Evolutionary conservation across 2,329 filamentous ascomycete species (phyloP), one percentile per base, ranked within the genome.

Genomic region (Atkinsonella texensis): DNA sequence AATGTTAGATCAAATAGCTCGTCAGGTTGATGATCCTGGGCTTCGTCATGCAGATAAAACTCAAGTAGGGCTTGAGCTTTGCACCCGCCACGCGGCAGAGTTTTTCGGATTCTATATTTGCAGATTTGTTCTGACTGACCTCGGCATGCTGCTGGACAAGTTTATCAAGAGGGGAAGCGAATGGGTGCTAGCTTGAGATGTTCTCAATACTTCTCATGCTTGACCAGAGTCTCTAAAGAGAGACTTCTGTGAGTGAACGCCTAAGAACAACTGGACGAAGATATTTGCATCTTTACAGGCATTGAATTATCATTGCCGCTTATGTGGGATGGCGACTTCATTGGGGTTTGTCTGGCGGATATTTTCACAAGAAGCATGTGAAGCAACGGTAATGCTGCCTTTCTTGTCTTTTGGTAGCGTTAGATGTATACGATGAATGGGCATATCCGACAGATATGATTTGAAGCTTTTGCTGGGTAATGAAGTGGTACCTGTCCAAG

Each of bases 21-120:
- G 91, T 58, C 91, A 96, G 73, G 89, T 96, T 46, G 91, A 96
- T 65, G 91, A 97, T 63, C 91, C 91, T 6, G 91, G 91, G 10
- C 78, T 97, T 51, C 87, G 87, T 59, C 88, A 93, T 68, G 89
- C 89, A 17, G 91, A 90, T 59, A 89, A 89, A 62, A 97, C 93
- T 9, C 90, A 96, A 64, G 90, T 98, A 50, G 93, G 93, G 10
- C 79, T 98, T 35, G 93, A 98, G 69, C 78, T 98, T 41, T 93
- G 89, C 65, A 89, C 89, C 38, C 81, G 91, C 41, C 91, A 96
- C 66, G 93, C 91, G 8, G 88, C 91, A 35, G 93, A 98, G 68
- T 98, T 98, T 69, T 98, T 98, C 66, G 90, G 85, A 15, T 96
- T 98, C 68, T 97, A 93, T 66, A 79, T 98, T 31, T 96, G 91